A percentile compares a stretch with the other conserved stretches of the same genome.
These are phyloP conservation scores for Aspergillus cejpii DNA, from an alignment of 2,329 filamentous ascomycete genomes.

Conservation along the genomic window DNA sequence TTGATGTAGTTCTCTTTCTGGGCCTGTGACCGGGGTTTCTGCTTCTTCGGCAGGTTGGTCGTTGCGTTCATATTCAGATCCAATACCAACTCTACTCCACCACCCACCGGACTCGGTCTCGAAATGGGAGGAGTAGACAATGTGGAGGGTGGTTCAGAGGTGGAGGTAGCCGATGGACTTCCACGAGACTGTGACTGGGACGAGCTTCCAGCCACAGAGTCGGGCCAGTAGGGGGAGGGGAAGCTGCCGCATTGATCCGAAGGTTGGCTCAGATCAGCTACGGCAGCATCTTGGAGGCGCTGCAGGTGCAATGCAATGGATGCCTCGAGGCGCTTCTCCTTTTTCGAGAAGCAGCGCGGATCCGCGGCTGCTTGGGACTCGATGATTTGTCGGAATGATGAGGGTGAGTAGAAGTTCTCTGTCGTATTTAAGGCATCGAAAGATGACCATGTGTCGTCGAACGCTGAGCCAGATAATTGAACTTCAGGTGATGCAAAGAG, in stretches of 20 bases:
- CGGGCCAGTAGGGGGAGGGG: conserved; percentile 29
- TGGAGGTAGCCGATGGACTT: conserved; percentile 18
- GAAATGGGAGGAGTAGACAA: conserved; percentile 14
- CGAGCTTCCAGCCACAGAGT: conserved; percentile 22
- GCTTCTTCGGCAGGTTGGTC: conserved; percentile 38
- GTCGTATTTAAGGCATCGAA: conserved; percentile 3
- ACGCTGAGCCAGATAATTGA: conserved; percentile 1
- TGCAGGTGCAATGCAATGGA: conserved; percentile 39
- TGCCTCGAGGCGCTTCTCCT: conserved; percentile 39
- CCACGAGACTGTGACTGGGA: conserved; percentile 20
- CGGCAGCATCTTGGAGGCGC: conserved; percentile 29
- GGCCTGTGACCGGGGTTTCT: conserved; percentile 37
- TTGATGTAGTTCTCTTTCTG: conserved; percentile 42
- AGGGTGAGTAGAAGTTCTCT: conserved; percentile 8
- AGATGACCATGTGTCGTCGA: conserved; percentile 10
- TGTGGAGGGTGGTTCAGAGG: conserved; percentile 11
- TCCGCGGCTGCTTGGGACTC: conserved; percentile 36
- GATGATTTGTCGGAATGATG: conserved; percentile 27
- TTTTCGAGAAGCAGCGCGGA: conserved; percentile 28
- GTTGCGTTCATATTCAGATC: conserved; percentile 41
- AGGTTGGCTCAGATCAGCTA: conserved; percentile 22
- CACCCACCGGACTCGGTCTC: conserved; percentile 15
- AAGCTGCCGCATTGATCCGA: conserved; percentile 28
- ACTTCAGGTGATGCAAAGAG: conserved; percentile 8
- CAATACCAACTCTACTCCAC: conserved; percentile 35